Base-by-base conservation (phyloP, 768 basidiomycete species). In the Xerocomus spinulosus region DNA sequence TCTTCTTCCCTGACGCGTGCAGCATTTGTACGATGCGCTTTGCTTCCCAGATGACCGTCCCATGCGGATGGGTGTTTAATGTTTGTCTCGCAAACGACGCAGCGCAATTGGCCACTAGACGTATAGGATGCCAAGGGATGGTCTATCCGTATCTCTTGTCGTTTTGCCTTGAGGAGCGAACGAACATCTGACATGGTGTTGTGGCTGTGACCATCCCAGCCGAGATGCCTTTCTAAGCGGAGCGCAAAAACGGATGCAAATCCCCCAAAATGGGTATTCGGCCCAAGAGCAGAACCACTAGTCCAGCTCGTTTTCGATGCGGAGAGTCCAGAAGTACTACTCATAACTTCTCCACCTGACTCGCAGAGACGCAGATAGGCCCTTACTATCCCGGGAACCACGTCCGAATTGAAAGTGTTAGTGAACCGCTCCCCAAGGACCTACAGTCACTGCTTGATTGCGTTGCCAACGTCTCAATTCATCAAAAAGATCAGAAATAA, bases 1-100 rank as follows among this genome's bases (percentile, higher is more conserved):
- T 83, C 79, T 54, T 82, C 76, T 58, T 82, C 80, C 51, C 73
- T 78, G 36, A 82, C 59, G 15, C 78, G 77, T 10, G 74, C 73
- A 15, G 83, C 80, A 58, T 80, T 83, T 33, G 73, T 82, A 28
- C 89, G 80, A 62, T 92, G 89, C 2, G 67, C 67, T 68, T 92
- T 92, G 69, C 85, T 88, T 12, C 84, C 88, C 17, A 92, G 63
- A 67, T 92, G 89, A 18, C 89, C 87, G 50, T 89, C 82, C 89
- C 89, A 92, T n/a, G 85, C 85, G 21, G 85, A 80, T 3, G 86
- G 77, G 58, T 89, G 81, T 58, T 90, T 92, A 48, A 92, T 74
- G 17, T 67, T 48, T 10, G 71, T 75, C 2, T 73, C 73, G 59
- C 89, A 92, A 21, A 81, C 77, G 4, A 72, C 58, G 56, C 89